A percentile compares a stretch with the other conserved stretches of the same genome.
phyloP scores from a whole-genome alignment of 106 monocot genomes.

The Platanthera zijinensis region DNA sequence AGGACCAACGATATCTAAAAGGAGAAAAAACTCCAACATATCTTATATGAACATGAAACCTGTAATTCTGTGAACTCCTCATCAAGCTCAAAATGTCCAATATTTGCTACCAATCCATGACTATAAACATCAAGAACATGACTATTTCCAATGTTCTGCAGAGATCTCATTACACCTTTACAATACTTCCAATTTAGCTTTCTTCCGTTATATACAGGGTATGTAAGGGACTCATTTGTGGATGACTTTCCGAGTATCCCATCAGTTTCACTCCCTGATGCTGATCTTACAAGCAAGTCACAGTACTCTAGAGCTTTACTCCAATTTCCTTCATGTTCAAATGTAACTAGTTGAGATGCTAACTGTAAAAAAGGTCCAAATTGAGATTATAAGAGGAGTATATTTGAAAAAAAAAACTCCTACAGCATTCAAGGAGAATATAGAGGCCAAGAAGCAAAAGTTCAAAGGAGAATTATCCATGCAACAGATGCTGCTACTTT shows the following conservation, averaged over 20 bases:
- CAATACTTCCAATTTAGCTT: constrained; percentile 44
- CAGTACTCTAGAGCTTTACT: constrained; percentile 82
- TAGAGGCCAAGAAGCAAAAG: background rate
- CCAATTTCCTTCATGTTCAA: constrained; percentile 97
- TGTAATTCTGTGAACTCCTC: constrained; percentile 76
- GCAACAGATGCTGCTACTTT: background rate
- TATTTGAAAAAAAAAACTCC: background rate
- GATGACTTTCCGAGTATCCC: constrained; percentile 18
- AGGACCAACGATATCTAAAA: constrained; percentile 1
- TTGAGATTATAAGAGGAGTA: background rate
- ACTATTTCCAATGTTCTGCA: constrained; percentile 90
- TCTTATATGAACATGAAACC: constrained; percentile 19
- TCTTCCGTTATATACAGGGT: constrained; percentile 16
- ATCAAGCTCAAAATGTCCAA: constrained; percentile 52
- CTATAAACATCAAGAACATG: constrained; percentile 80
- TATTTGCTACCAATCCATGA: constrained; percentile 60
- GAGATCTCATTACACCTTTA: constrained; percentile 84
- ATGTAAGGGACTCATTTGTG: constrained; percentile 1
- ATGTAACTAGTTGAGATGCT: constrained; percentile 73
- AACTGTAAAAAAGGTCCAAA: constrained; percentile 41
- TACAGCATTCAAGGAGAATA: background rate
- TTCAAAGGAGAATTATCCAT: background rate
- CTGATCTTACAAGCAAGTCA: constrained; percentile 78
- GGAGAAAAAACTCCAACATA: background rate
- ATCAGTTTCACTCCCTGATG: constrained; percentile 11